Conservation (phyloP, 805 yeast genomes). For the Candida ortonii region DNA sequence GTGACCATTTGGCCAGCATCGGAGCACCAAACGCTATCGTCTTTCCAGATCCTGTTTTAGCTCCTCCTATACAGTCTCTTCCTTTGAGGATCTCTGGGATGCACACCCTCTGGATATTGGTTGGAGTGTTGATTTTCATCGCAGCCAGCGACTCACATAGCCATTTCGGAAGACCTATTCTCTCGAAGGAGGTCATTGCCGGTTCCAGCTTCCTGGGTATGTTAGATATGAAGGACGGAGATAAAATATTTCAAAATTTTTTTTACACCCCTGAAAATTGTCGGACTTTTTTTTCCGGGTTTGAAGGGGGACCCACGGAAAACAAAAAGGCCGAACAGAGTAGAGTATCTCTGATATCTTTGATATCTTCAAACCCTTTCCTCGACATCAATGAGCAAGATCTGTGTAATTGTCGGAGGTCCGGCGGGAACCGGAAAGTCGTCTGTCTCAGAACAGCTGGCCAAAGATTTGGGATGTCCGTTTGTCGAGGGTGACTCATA, state of each 20-base stretch:
- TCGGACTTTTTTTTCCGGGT: no score
- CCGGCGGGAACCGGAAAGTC: conserved; percentile 97
- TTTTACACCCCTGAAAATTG: no score
- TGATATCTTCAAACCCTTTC: no score
- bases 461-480: conserved; percentile 44
- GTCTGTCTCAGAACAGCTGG: conserved; percentile 60
- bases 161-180: conserved; percentile 83
- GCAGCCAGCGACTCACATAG: conserved; percentile 73
- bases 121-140: conserved; percentile 81
- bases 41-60: conserved; percentile 97
- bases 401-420: conserved; percentile 87
- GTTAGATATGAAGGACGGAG: background rate
- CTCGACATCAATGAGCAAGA: no score
- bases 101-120: conserved; percentile 82
- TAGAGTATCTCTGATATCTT: no score
- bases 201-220: no score
- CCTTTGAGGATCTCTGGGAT: conserved; percentile 84
- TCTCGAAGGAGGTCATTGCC: conserved; percentile 22
- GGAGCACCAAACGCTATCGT: conserved; percentile 98
- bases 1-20: conserved; percentile 90
- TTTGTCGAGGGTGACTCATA: conserved; percentile 84
- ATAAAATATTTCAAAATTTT: no score
- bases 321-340: background rate
- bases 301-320: no score
- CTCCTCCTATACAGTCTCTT: conserved; percentile 95